These are phyloP conservation scores for Pulveroboletus sp. DNA, from an alignment of 768 basidiomycete genomes.

Conservation along the genomic window DNA sequence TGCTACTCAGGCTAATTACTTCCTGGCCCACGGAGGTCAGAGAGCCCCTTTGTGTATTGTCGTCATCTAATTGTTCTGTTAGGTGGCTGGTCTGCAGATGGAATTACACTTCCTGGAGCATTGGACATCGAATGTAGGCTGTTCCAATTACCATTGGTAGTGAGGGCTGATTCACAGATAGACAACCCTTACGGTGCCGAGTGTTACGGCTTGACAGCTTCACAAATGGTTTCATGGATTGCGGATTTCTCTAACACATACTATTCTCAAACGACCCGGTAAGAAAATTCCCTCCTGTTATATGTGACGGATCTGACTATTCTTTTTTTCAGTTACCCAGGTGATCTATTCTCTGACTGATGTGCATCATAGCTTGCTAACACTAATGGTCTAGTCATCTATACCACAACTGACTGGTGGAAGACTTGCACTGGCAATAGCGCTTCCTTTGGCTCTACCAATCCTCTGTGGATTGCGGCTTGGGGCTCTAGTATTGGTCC, in stretches of 20 bases:
- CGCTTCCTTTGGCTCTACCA: constrained; percentile 42
- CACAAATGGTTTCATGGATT: constrained; percentile 63
- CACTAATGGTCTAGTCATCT: constrained; percentile 40
- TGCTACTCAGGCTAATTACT: constrained; percentile 54
- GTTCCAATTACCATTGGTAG: background rate
- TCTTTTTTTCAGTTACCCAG: constrained; percentile 34
- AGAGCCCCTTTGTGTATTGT: background rate
- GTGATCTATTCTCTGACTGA: constrained; percentile 22
- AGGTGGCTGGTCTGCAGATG: constrained; percentile 54
- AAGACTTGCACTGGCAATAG: constrained; percentile 59
- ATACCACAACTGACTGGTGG: constrained; percentile 68
- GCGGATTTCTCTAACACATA: constrained; percentile 59
- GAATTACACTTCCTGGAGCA: constrained; percentile 58
- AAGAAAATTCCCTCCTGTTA: constrained; percentile 3
- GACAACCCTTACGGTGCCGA: constrained; percentile 48
- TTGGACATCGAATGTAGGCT: constrained; percentile 57
- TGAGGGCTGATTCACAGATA: constrained; percentile 17
- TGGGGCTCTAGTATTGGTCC: constrained; percentile 46
- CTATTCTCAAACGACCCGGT: constrained; percentile 43
- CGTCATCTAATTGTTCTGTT: background rate
- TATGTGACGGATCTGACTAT: background rate
- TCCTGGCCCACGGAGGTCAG: constrained; percentile 52
- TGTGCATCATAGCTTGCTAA: background rate
- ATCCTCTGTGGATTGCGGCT: constrained; percentile 59
- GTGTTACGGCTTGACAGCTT: constrained; percentile 50